Base-by-base conservation (phyloP, 805 yeast genomes). In the Barnettozyma californica region DNA sequence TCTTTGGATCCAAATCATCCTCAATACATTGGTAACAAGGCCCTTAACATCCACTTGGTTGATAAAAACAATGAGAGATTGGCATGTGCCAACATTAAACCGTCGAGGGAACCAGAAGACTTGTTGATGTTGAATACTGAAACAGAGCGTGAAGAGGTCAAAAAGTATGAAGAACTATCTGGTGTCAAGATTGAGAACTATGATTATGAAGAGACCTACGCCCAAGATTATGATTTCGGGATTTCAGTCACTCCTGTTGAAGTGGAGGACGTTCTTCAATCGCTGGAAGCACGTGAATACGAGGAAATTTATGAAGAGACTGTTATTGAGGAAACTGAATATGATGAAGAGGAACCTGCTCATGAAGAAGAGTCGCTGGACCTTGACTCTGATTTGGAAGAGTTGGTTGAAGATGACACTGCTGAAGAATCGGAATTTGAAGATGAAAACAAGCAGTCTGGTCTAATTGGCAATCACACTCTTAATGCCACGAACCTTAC, bases 71-170 rank as follows among this genome's bases (percentile, higher is more conserved):
- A 73, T 59, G 76, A 79, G 40, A 76, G 70, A 53, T 73, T 83
- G 59, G 82, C 86, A 14, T 83, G 89, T 64, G 83, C 84, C 40
- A 77, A 77, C 53, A 81, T 83, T 44, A 44, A 47, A 29, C 56
- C 55, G 10, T 59, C 65, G 3, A 55, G 52, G 31, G 63, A 56
- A 23, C 64, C 62, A 34, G 64, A 61, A 40, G 63, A 61, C 44
- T 52, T 57, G 43, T 51, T 62, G 39, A 52, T 60, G 49, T 56
- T 63, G 45, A 52, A 63, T 44, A 50, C 39, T 10, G 62, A 57
- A 47, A 47, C 60, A 14, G 65, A 62, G 47, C 56, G 57, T 27
- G 53, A 53, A 44, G 59, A 55, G 34, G 62, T 59, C 36, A 49
- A 47, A 43, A 55, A 57, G 48, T 60, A 44, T 43, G 64, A 58